Base-by-base conservation (phyloP, 2,329 filamentous ascomycete species). In the Pyrenochaeta sp. region DNA sequence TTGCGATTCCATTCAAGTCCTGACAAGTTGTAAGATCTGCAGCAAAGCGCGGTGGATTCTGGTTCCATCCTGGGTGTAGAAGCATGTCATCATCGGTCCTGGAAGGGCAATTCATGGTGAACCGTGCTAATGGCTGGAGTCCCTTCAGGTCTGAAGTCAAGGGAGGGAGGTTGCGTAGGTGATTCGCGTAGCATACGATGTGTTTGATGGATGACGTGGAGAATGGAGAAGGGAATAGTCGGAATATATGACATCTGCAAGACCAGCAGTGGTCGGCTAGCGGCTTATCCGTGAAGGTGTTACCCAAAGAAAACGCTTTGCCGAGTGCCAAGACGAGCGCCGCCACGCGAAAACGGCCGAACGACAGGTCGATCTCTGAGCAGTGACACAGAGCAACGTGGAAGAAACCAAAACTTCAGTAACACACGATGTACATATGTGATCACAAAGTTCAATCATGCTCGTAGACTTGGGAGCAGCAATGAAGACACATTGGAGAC, bases 21-120 rank as follows among this genome's bases (percentile, higher is more conserved):
- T 69, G 61, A 52, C 72, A 68, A 15, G 72, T 74, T 30, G 71
- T 74, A 27, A 72, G 58, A 57, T 73, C 72, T n/a, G 71, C 65
- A 24, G 71, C 69, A 54, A 73, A 71, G 42, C 54, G 60, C 34
- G 71, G 72, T 27, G 72, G 71, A 34, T 61, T 72, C 46, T 74
- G 71, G 36, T 74, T 74, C 69, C 69, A 74, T 52, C 59, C 68
- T 5, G 71, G 71, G 44, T 71, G 64, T 28, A 67, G 57, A 19
- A 71, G 54, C 37, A 68, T 40, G 36, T 71, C 65, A 5, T 73
- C 68, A 51, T 73, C 66, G 28, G 58, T 72, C 40, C 64, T 70
- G 25, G 72, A 73, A 25, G 72, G 72, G 53, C 71, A 73, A 40
- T 73, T 74, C 72, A 74, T 74, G n/a, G 12, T 44, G 42, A 12